phyloP scores from a whole-genome alignment of 2,329 filamentous ascomycete species.

The Colletotrichum siamense region DNA sequence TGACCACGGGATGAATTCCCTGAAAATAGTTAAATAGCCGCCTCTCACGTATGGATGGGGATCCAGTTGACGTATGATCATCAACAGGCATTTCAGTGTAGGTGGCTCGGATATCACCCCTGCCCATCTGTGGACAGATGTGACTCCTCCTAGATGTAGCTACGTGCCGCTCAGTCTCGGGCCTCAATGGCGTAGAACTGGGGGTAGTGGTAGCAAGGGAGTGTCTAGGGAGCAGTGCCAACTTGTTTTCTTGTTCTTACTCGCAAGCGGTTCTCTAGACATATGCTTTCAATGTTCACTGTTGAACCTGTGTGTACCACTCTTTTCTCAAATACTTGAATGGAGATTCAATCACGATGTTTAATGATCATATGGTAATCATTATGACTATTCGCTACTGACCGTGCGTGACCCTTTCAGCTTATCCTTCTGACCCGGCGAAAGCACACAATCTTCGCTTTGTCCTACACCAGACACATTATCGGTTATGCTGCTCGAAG shows the following conservation, averaged over 20 bases:
- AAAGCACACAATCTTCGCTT: no score
- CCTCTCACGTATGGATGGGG: neutral
- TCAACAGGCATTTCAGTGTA: neutral
- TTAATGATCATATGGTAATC: rapidly evolving
- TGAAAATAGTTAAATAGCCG: neutral
- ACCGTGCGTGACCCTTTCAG: neutral
- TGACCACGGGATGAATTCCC: rapidly evolving
- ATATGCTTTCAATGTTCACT: rapidly evolving
- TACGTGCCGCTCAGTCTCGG: neutral
- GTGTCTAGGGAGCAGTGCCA: no score
- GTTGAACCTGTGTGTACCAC: neutral
- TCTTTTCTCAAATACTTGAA: no score
- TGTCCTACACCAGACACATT: rapidly evolving
- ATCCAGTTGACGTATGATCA: neutral
- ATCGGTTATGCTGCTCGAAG: neutral
- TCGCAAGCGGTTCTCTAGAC: neutral
- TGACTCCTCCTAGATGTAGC: neutral
- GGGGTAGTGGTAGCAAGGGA: no score
- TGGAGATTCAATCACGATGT: neutral
- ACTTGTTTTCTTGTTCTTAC: neutral
- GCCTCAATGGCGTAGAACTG: rapidly evolving
- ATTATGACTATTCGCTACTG: neutral
- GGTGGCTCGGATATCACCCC: neutral
- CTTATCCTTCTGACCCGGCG: neutral
- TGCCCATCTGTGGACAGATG: neutral